phyloP scores from a whole-genome alignment of 148 eudicot genomes.

The Heliosperma pusillum region DNA sequence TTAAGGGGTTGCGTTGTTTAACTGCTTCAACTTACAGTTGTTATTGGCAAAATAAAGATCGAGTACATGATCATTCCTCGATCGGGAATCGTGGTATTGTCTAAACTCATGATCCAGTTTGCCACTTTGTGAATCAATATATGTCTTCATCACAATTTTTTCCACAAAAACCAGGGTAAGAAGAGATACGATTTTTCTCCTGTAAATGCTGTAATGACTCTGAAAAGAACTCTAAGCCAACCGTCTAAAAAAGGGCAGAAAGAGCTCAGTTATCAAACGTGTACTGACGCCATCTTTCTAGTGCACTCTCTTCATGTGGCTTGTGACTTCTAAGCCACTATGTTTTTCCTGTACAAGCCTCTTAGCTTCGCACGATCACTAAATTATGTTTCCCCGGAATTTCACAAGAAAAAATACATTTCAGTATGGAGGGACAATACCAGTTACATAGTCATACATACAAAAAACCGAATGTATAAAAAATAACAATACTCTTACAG shows the following conservation, averaged over 20 bases:
- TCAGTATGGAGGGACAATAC: no score
- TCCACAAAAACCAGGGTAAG: no score
- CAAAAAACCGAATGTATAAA: neutral
- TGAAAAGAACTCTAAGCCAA: constrained; percentile 30
- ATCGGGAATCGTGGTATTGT: constrained; percentile 43
- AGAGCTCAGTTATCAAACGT: neutral
- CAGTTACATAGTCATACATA: neutral
- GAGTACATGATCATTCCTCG: neutral
- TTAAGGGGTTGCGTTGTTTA: no score
- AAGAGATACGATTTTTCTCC: neutral
- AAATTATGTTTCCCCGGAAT: neutral
- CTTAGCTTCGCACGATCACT: neutral
- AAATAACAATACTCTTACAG: no score
- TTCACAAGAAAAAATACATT: neutral
- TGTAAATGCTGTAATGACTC: neutral
- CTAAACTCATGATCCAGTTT: constrained; percentile 21
- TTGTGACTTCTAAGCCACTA: neutral
- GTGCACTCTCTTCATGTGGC: constrained; percentile 29
- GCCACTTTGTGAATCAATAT: constrained; percentile 27
- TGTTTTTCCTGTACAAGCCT: neutral
- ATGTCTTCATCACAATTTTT: no score
- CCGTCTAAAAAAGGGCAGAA: constrained; percentile 35
- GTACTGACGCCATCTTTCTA: no score
- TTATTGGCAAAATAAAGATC: neutral
- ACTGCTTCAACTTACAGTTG: constrained; percentile 1